These are phyloP conservation scores for Pythium sukuiense DNA, from an alignment of 352 stramenopile genomes.

Conservation along the genomic window DNA sequence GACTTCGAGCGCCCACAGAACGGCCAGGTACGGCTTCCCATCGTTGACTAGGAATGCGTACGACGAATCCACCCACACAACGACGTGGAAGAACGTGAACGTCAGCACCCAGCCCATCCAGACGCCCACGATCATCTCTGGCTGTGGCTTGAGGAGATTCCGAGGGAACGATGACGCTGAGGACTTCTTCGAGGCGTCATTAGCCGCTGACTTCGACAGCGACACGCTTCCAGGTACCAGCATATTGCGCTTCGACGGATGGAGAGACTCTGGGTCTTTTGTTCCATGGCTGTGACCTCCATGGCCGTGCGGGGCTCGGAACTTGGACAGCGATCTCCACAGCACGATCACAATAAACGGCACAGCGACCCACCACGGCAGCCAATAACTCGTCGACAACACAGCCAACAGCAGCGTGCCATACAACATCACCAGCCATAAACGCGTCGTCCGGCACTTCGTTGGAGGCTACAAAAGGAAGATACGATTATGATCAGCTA, in stretches of 20 bases:
- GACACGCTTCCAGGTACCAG: conserved; percentile 10
- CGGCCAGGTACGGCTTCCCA: conserved; percentile 40
- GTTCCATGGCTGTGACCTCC: conserved; percentile 33
- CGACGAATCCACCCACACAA: conserved; percentile 49
- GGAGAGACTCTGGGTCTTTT: conserved; percentile 43
- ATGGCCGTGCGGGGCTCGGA: conserved; percentile 44
- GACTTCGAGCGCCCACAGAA: conserved; percentile 41
- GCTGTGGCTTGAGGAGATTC: conserved; percentile 44
- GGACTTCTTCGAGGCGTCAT: conserved; percentile 5
- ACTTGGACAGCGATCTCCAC: conserved; percentile 45
- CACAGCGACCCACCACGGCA: conserved; percentile 71
- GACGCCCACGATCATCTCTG: conserved; percentile 75
- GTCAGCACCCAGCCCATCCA: conserved; percentile 71
- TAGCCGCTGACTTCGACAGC: conserved; percentile 11
- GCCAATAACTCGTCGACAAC: conserved; percentile 57
- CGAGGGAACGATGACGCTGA: conserved; percentile 15
- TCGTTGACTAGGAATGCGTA: conserved; percentile 42
- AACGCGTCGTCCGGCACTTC: conserved; percentile 50
- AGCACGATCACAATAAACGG: conserved; percentile 60
- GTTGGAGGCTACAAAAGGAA: conserved; percentile 36
- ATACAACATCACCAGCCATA: conserved; percentile 55
- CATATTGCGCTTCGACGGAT: conserved; percentile 19
- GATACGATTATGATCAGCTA: not conserved
- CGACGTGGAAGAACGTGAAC: conserved; percentile 71
- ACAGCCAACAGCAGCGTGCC: conserved; percentile 44